phyloP scores from a whole-genome alignment of 2,329 filamentous ascomycete genomes.

The Epicoccum sorghinum region DNA sequence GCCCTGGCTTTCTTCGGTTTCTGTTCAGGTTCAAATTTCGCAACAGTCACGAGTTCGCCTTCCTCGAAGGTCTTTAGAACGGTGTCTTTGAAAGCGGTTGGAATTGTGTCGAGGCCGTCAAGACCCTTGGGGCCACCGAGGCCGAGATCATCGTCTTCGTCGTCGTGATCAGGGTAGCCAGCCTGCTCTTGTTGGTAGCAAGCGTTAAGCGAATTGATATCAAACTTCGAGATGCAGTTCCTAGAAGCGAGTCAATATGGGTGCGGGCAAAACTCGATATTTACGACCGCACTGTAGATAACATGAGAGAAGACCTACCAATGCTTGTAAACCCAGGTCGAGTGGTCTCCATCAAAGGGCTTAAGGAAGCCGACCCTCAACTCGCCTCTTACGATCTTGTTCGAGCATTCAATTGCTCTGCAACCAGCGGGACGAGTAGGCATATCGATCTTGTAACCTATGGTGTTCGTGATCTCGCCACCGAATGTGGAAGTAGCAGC shows the following conservation, averaged over 20 bases:
- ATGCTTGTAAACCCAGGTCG: slow-evolving; percentile 49
- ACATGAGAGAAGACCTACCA: slow-evolving; percentile 74
- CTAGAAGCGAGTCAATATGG: slow-evolving; percentile 40
- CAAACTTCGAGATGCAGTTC: slow-evolving; percentile 81
- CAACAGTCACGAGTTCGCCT: slow-evolving; percentile 15
- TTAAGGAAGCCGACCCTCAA: slow-evolving; percentile 23
- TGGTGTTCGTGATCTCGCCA: slow-evolving; percentile 19
- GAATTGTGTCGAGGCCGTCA: slow-evolving; percentile 68
- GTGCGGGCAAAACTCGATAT: not conserved
- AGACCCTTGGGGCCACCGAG: slow-evolving; percentile 70
- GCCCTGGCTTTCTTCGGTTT: slow-evolving; percentile 19
- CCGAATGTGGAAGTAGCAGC: slow-evolving; percentile 1
- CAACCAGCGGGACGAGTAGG: slow-evolving; percentile 63
- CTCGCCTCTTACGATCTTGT: slow-evolving; percentile 77
- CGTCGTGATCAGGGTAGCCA: not conserved
- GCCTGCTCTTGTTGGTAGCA: slow-evolving; percentile 53
- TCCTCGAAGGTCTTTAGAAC: slow-evolving; percentile 66
- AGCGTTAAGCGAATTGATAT: slow-evolving; percentile 68
- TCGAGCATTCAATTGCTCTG: slow-evolving; percentile 73
- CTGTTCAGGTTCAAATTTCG: not conserved
- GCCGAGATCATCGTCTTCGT: no score
- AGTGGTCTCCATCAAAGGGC: slow-evolving; percentile 50
- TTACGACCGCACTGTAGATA: not conserved
- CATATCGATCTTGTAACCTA: slow-evolving; percentile 27
- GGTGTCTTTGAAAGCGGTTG: slow-evolving; percentile 66